Base-by-base conservation (phyloP, 2,329 filamentous ascomycete species). In the Mariannaea elegans region DNA sequence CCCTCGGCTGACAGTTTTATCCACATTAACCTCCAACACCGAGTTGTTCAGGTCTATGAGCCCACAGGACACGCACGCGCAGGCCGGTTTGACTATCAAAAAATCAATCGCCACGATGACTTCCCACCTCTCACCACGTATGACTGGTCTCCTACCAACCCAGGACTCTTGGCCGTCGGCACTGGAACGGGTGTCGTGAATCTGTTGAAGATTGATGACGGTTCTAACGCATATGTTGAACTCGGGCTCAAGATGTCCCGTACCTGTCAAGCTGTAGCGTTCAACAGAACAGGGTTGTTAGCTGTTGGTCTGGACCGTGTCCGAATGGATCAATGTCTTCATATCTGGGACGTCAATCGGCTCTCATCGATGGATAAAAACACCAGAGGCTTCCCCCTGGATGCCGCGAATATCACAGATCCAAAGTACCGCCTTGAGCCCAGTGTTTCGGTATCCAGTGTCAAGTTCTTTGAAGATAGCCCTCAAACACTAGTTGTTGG, bases 241-340 rank as follows among this genome's bases (percentile, higher is more conserved):
- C 86, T 93, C 61, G 86, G 86, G 18, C 84, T 93, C 45, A 92
- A 91, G 73, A 87, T 93, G 73, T 86, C 90, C 53, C 85, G 92
- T 42, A 90, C 90, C 41, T 94, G 91, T 69, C 92, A 94, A 69
- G 90, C 91, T 1, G 90, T 95, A 38, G 89, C 91, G 3, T 93
- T 95, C 77, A 94, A 88, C 71, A 87, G 86, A 3, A 82, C 81
- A 5, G 89, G 90, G 16, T 81, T 91, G 56, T 79, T 96, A 50
- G 92, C 92, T 9, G 91, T 93, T 24, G 92, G 91, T 1, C 80
- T 95, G 50, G 92, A 95, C 69, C 85, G 91, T 67, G 91, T 94
- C 21, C 86, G 92, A 29, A 93, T 92, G 75, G 92, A 95, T 71
- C 87, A 90, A 63, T 93, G 90, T 68, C 82, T 96, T 47, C 92